Conservation (phyloP, 1,284 basidiomycete species). For the Rhodofomes roseus region DNA sequence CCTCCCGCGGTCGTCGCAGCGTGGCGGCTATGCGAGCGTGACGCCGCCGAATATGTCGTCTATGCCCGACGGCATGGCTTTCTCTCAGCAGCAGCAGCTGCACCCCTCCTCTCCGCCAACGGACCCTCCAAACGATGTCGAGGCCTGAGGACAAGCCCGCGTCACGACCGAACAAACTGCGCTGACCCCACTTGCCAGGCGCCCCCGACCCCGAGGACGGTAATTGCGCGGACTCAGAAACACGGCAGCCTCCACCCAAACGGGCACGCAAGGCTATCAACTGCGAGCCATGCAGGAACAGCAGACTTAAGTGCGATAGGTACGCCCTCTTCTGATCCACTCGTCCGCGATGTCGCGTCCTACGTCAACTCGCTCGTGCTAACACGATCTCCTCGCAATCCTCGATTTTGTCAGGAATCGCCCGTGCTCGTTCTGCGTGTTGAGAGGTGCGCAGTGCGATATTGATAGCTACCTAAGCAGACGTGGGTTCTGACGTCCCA, state of each 20-base stretch:
- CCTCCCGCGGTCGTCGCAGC: too few relatives aligned
- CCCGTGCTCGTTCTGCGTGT: conserved; percentile 78
- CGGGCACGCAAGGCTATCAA: conserved; percentile 80
- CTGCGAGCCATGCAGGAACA: conserved; percentile 79
- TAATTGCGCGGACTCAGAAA: conserved; percentile 9
- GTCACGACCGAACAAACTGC: not conserved
- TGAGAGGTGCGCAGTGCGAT: conserved; percentile 49
- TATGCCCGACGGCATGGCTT: too few relatives aligned
- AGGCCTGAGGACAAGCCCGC: not conserved
- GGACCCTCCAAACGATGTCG: not conserved
- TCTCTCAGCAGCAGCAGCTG: too few relatives aligned
- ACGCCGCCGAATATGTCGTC: too few relatives aligned
- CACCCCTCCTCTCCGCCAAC: not conserved
- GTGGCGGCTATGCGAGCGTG: too few relatives aligned
- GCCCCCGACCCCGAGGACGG: not conserved
- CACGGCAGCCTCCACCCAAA: conserved; percentile 50
- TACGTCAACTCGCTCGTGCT: not conserved
- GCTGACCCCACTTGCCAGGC: not conserved
- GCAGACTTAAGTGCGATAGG: conserved; percentile 84
- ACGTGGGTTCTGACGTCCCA: conserved; percentile 10
- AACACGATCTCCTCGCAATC: conserved; percentile 16
- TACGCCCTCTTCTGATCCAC: conserved; percentile 25
- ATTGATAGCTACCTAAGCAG: not conserved
- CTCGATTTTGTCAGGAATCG: conserved; percentile 53
- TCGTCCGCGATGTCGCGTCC: not conserved